Evolutionary conservation across 2,329 filamentous ascomycete species (phyloP).

Genomic region (Colletotrichum melonis): DNA sequence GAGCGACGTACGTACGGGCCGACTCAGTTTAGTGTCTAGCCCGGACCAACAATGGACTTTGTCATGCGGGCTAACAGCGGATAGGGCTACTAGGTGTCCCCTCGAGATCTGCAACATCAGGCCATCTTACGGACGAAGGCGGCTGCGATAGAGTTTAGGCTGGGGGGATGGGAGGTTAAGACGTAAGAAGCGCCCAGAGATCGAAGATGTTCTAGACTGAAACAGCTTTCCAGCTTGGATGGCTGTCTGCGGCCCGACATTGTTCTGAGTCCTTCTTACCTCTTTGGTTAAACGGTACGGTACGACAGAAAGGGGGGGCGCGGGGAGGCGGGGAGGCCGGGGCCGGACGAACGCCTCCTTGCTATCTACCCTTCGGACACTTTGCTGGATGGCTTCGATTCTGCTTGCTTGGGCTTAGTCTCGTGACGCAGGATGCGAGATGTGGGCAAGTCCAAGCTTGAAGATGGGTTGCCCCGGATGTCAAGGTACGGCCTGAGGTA

Average conservation of each 20-base stretch:
- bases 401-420: not conserved
- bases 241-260: not conserved
- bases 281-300: not conserved
- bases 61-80: not conserved
- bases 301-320: not conserved
- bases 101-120: conserved; percentile 9
- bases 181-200: not conserved
- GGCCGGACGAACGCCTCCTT: not conserved
- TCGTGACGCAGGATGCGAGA: not conserved
- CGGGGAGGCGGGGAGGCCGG: not conserved
- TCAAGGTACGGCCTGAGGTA: not conserved
- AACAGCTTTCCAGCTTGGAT: not conserved
- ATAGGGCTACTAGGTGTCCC: not conserved
- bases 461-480: not conserved
- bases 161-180: not conserved
- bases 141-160: not conserved
- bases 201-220: not conserved
- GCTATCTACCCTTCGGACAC: not conserved
- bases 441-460: not conserved
- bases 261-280: not conserved
- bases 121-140: conserved; percentile 12
- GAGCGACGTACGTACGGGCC: not conserved
- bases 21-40: not conserved
- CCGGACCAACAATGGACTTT: not conserved
- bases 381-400: not conserved